These are phyloP conservation scores for Tulasnella sp. DNA, from an alignment of 768 basidiomycete genomes.

Conservation along the genomic window DNA sequence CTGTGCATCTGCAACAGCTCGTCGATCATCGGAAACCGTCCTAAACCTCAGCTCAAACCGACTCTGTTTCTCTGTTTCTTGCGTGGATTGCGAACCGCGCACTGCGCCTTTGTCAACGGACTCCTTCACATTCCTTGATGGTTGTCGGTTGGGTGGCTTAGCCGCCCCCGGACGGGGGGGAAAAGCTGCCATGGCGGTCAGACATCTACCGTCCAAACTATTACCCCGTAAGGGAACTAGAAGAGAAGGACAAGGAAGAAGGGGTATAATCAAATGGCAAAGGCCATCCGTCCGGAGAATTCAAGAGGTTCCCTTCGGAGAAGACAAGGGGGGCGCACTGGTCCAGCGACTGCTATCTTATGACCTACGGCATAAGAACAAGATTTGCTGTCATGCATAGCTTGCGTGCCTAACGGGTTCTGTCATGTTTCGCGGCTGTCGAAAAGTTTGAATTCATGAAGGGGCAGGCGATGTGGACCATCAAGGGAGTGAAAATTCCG, in stretches of 20 bases:
- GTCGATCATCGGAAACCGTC: too few species aligned
- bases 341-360: neutral
- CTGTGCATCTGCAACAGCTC: neutral
- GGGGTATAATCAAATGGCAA: neutral
- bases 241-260: neutral
- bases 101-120: neutral
- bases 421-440: too few species aligned
- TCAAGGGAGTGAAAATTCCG: neutral
- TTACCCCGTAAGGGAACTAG: neutral
- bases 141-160: neutral
- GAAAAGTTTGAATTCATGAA: neutral
- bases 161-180: neutral
- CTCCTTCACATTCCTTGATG: neutral
- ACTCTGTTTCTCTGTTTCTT: neutral
- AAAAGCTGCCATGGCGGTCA: neutral
- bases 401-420: too few species aligned
- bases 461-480: neutral
- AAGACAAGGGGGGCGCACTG: neutral
- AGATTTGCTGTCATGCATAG: neutral
- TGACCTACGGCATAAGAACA: neutral
- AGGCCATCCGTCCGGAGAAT: neutral
- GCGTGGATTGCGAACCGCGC: too few species aligned
- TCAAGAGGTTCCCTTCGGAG: neutral
- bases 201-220: neutral
- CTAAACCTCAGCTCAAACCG: neutral